phyloP scores from a whole-genome alignment of 1,139 yeast genomes.

The Debaryomyces robertsiae region DNA sequence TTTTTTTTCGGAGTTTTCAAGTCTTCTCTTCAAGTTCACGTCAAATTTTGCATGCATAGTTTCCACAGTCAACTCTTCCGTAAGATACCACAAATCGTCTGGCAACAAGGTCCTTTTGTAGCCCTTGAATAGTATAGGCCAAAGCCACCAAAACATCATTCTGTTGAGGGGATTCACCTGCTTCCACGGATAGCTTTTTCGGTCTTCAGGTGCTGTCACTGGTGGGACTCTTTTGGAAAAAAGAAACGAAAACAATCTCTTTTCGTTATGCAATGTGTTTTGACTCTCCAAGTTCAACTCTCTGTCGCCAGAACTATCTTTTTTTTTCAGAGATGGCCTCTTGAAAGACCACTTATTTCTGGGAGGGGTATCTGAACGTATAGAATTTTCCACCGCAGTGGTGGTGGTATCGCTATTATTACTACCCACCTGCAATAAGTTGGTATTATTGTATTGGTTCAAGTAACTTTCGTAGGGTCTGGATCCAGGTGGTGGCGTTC shows the following conservation, averaged over 20 bases:
- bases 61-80: constrained; percentile 44
- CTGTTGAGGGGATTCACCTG: constrained; percentile 26
- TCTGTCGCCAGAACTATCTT: not conserved
- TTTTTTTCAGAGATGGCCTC: not conserved
- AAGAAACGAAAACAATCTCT: constrained; percentile 34
- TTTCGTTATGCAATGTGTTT: constrained; percentile 26
- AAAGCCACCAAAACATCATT: constrained; percentile 44
- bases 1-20: constrained; percentile 25
- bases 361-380: not conserved
- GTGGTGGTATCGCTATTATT: constrained; percentile 10
- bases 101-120: constrained; percentile 46
- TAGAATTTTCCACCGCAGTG: constrained; percentile 10
- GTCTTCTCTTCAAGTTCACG: constrained; percentile 24
- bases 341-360: constrained; percentile 1
- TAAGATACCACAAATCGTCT: constrained; percentile 41
- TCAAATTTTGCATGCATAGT: constrained; percentile 39
- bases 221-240: constrained; percentile 42
- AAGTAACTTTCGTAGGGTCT: constrained; percentile 10
- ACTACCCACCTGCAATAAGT: constrained; percentile 4
- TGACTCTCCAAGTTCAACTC: constrained; percentile 15
- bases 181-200: constrained; percentile 43
- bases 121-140: constrained; percentile 44
- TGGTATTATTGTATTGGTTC: constrained; percentile 5
- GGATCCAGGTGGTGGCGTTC: constrained; percentile 5
- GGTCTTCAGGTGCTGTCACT: constrained; percentile 37